phyloP scores from a whole-genome alignment of 352 stramenopile genomes.

The Globisporangium cederbergense region DNA sequence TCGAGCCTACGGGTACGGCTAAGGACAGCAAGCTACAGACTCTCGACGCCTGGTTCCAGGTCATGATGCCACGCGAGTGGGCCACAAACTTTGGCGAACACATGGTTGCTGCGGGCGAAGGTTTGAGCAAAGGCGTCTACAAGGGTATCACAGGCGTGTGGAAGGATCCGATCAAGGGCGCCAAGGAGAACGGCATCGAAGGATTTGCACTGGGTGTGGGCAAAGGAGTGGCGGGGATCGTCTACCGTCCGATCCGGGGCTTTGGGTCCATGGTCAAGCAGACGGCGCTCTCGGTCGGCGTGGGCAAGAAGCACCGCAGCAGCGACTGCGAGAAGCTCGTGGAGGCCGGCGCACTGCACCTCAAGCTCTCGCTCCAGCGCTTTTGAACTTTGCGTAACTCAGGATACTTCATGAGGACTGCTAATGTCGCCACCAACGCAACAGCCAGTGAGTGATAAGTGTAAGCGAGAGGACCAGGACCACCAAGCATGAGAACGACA shows the following conservation, averaged over 20 bases:
- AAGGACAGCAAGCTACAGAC: background rate
- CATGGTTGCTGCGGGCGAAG: slow-evolving; percentile 73
- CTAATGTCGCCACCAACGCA: background rate
- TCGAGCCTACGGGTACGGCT: background rate
- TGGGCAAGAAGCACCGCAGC: slow-evolving; percentile 44
- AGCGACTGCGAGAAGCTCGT: slow-evolving; percentile 49
- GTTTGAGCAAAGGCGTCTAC: slow-evolving; percentile 64
- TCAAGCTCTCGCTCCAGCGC: slow-evolving; percentile 65
- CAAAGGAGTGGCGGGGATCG: slow-evolving; percentile 59
- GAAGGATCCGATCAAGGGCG: slow-evolving; percentile 77
- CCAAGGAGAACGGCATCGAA: slow-evolving; percentile 63
- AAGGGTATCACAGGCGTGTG: slow-evolving; percentile 71
- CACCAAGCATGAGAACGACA: background rate
- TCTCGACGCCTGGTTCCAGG: slow-evolving; percentile 51
- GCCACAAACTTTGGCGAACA: slow-evolving; percentile 77
- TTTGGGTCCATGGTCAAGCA: slow-evolving; percentile 78
- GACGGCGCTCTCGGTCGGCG: slow-evolving; percentile 59
- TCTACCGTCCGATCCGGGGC: slow-evolving; percentile 70
- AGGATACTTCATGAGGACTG: background rate
- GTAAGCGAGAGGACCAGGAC: background rate
- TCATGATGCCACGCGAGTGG: slow-evolving; percentile 68
- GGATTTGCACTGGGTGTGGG: slow-evolving; percentile 75
- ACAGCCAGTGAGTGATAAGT: background rate
- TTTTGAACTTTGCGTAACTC: slow-evolving; percentile 12
- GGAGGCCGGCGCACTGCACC: slow-evolving; percentile 46